Base-by-base conservation (phyloP, 148 eudicot genomes). In the Limonium bicolor region DNA sequence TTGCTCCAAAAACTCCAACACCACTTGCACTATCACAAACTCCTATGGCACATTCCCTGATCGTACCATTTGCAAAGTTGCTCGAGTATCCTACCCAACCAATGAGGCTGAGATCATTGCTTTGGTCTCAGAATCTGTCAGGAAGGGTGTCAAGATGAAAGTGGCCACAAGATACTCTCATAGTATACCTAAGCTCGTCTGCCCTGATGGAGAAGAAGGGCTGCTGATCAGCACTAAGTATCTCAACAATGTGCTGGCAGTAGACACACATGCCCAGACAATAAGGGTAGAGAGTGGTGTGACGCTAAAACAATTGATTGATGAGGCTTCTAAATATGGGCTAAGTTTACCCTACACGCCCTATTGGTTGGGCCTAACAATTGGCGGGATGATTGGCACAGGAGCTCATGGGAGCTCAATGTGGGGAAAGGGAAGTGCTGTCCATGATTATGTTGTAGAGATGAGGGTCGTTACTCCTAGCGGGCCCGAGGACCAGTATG, bases 391-490 rank as follows among this genome's bases (percentile, higher is more conserved):
- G 48, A 27, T 84, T 7, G 71, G 72, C 5, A 84, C 94, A 1
- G 94, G 94, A 6, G 88, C 94, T 1, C 88, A 79, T 31, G 94
- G 94, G 10, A 84, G 94, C 72, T 65, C 78, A 6, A 41, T 77
- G 43, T 79, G 76, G 88, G 81, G 83, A 1, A 29, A 29, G 20
- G 94, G 94, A 8, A 76, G 84, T 32, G 62, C 77, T 0, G 76
- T 84, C 15, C 94, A 84, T 34, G 83, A 84, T 46, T 59, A 76
- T 41, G 81, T 84, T 16, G 51, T 63, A n/a, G 64, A 43, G 12
- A 16, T 84, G 5, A 60, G 76, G 41, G 68, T 79, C 4, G 75
- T 83, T 27, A 60, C 71, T 18, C 94, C n/a, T n/a, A 1, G 84
- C 68, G 11, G n/a, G 26, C n/a, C 61, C 0, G 27, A 51, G 25